Base-by-base conservation (phyloP, 441 rosid species). In the Caryocar brasiliense region DNA sequence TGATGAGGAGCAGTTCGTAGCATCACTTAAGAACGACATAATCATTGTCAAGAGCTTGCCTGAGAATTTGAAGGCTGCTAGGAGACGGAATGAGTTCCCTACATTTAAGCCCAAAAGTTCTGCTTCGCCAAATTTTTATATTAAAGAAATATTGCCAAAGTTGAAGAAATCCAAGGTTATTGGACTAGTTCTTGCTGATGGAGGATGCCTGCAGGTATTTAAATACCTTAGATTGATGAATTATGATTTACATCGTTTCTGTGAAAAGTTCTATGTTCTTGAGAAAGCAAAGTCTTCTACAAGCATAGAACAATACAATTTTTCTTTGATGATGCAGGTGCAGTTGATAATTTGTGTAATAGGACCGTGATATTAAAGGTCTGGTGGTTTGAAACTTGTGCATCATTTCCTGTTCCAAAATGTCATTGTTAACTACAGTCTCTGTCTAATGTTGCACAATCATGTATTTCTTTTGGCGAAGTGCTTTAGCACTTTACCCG, bases 191-290 rank as follows among this genome's bases (percentile, higher is more conserved):
- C 56, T 94, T 37, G 61, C 73, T 30, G 83, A 79, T 68, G 97
- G 99, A 58, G 97, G 94, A 58, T 81, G 96, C 72, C 67, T 94
- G 67, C 89, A 89, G 99, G 99, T 90, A 66, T 47, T 58, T 51
- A 21, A 14, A 56, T 60, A 36, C 32, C 48, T 29, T 54, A 44
- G 20, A 45, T 38, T 30, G 11, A 43, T 47, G 11, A 41, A 33
- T 49, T 19, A 34, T 35, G 13, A 18, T 38, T 40, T 45, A 20
- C 33, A 23, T 13, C 51, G 4, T 22, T 24, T 5, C 36, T 9
- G 2, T 34, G 19, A 50, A 32, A 23, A 28, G 17, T 44, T 37
- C 44, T 50, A 7, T 40, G 4, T 33, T 42, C 47, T 54, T 64
- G 22, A 40, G n/a, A 54, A 44, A 51, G 49, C 20, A 22, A 40